Base-by-base conservation (phyloP, 202 grass and related monocot species). In the Eragrostis tef region DNA sequence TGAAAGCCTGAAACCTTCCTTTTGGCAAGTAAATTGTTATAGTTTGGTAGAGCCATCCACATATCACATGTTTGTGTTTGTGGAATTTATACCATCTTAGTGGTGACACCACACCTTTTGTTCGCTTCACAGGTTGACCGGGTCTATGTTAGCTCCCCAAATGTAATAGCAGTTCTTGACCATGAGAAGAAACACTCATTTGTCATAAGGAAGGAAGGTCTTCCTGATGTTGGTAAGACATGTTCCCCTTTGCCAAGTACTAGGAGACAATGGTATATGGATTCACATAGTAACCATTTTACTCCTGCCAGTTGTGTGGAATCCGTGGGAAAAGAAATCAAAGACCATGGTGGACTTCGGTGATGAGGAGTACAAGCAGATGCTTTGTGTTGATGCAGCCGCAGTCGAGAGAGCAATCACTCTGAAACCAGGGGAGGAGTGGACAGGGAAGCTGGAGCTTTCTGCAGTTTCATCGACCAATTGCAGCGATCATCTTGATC, bases 111-210 rank as follows among this genome's bases (percentile, higher is more conserved):
- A 48, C 31, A 1, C 24, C 52, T 26, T 27, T 27, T 75, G 63
- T 73, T 10, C 21, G 77, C 58, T 36, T 44, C 68, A 43, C 74
- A 98, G 95, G 92, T 98, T n/a, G 95, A 95, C 60, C 85, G 92
- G 64, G 87, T 95, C 29, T 98, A 98, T 12, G 82, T 95, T 43
- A 66, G 92, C 71, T 95, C 95, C 19, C 92, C 95, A 36, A 95
- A 89, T 76, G 80, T 91, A 68, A 84, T 98, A 75, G 95, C 95
- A 20, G 85, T 98, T 88, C 86, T 98, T 12, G 95, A 98, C 64
- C 95, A 98, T 73, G 95, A 95, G 86, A 98, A 98, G 90, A 98
- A 98, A 70, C 88, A 75, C 31, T 90, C 95, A 14, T 90, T 95
- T 84, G 82, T 98, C 36, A 79, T 98, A 53, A 89, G 80, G 56